These are phyloP conservation scores for Fraxinus americana DNA, from an alignment of 257 asterid species.

Conservation along the genomic window DNA sequence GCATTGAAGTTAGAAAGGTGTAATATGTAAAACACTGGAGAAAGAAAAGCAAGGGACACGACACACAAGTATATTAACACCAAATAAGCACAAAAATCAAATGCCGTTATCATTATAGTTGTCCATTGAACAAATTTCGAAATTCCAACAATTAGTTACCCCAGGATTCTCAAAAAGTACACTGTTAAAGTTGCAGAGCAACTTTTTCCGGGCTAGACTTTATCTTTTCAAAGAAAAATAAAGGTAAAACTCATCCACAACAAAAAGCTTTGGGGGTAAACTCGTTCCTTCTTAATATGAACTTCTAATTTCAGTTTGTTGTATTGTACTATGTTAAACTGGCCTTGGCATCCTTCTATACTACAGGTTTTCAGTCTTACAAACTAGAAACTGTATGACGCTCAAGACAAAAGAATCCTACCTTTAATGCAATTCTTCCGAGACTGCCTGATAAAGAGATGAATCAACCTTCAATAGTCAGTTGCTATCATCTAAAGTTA, in stretches of 20 bases:
- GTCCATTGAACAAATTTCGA: conserved; percentile 31
- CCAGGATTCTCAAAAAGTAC: not conserved
- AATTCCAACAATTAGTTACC: conserved; percentile 17
- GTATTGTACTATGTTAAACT: conserved; percentile 48
- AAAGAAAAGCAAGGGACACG: conserved; percentile 1
- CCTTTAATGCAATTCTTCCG: conserved; percentile 19
- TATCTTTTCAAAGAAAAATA: conserved; percentile 21
- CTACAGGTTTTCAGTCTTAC: conserved; percentile 29
- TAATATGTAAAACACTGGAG: not conserved
- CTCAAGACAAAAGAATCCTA: conserved; percentile 48
- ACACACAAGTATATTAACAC: not conserved
- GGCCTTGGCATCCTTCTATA: conserved; percentile 39
- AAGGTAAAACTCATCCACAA: conserved; percentile 16
- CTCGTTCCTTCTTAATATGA: conserved; percentile 31
- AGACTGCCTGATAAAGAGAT: conserved; percentile 30
- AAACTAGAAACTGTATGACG: conserved; percentile 31
- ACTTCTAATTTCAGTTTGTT: conserved; percentile 35
- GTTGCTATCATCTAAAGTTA: conserved; percentile 37
- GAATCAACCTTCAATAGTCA: conserved; percentile 29
- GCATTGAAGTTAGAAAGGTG: not conserved
- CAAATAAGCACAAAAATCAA: conserved; percentile 16
- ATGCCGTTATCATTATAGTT: conserved; percentile 18
- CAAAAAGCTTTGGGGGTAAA: conserved; percentile 21
- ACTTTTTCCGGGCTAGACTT: not conserved
- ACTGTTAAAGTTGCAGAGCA: not conserved